Conservation (phyloP, 306 rosid genomes). For the Vicia sativa region DNA sequence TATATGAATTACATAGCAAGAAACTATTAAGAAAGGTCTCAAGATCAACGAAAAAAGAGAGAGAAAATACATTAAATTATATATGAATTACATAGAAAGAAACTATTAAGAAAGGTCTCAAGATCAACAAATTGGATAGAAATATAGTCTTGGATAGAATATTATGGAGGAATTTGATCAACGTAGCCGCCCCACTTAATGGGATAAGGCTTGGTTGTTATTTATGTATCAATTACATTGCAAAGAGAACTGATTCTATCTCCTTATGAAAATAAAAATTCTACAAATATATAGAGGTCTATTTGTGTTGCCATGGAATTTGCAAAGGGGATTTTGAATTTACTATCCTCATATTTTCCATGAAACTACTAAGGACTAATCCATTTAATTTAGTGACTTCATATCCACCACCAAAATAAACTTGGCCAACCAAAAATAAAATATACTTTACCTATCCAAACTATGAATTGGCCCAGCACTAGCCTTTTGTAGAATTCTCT, state of each 20-base stretch:
- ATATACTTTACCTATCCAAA: constrained; percentile 70
- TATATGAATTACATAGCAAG: constrained; percentile 10
- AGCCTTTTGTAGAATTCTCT: constrained; percentile 69
- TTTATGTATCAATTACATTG: constrained; percentile 5
- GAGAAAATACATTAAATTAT: neutral
- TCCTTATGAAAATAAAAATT: constrained; percentile 23
- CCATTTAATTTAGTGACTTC: constrained; percentile 20
- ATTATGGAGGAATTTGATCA: no score
- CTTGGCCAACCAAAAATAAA: neutral
- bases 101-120: no score
- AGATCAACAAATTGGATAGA: no score
- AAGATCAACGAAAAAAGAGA: no score
- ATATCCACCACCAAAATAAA: constrained; percentile 22
- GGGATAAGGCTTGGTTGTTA: no score
- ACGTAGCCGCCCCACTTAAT: no score
- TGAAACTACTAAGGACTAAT: constrained; percentile 18
- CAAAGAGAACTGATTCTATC: constrained; percentile 25
- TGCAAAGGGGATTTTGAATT: constrained; percentile 15
- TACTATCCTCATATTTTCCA: constrained; percentile 16
- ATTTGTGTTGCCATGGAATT: constrained; percentile 23
- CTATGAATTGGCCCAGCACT: constrained; percentile 55
- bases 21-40: no score
- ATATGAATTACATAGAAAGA: constrained; percentile 8
- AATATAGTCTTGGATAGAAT: no score
- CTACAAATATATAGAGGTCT: constrained; percentile 4